Percentiles rank a stretch among this genome's conserved stretches.
These are phyloP conservation scores for Mortierella sp. DNA, from an alignment of 371 early-diverging fungal species.

Conservation along the genomic window DNA sequence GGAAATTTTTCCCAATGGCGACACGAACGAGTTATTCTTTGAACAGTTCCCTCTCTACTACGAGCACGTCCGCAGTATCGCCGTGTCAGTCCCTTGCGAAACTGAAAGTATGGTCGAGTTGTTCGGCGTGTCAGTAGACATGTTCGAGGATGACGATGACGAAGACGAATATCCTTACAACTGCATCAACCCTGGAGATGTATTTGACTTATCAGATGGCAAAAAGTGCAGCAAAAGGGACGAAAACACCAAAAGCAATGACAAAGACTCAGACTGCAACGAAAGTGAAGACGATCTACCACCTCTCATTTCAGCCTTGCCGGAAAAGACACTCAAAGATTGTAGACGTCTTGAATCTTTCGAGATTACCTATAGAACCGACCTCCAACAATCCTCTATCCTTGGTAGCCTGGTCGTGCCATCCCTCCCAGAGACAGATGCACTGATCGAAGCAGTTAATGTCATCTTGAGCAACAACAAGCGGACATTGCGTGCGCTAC, in stretches of 20 bases:
- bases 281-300: neutral
- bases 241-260: neutral
- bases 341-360: constrained; percentile 9
- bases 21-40: neutral
- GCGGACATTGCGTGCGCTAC: neutral
- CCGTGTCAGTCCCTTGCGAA: neutral
- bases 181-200: neutral
- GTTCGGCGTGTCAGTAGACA: neutral
- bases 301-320: neutral
- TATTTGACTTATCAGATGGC: neutral
- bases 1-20: neutral
- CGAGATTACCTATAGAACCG: neutral
- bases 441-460: neutral
- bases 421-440: neutral
- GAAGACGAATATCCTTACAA: neutral
- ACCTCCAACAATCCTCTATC: neutral
- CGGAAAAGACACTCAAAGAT: constrained; percentile 5
- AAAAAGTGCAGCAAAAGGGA: neutral
- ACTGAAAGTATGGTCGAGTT: neutral
- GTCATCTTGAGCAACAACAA: neutral
- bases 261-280: neutral
- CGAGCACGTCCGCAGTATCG: constrained; percentile 5
- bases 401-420: neutral
- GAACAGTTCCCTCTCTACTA: constrained; percentile 10
- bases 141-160: neutral